Percentiles rank a stretch among this genome's conserved stretches.
Conservation (phyloP, 2,329 filamentous ascomycete genomes). For the Pestalotiopsis sp. region DNA sequence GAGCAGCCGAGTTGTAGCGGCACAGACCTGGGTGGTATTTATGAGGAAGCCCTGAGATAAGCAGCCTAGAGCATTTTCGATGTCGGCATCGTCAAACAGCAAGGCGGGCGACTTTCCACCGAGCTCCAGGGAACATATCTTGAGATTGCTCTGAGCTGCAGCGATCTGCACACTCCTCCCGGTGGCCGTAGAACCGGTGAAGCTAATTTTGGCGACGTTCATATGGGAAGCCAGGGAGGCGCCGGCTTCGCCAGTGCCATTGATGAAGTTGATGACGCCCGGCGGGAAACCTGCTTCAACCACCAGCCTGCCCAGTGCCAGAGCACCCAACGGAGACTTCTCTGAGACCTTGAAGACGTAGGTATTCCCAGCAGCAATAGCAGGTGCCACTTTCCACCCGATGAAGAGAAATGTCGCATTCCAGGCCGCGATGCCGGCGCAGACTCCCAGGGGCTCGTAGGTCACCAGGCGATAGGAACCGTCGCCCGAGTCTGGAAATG, state of each 20-base stretch:
- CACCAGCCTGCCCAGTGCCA: constrained; percentile 65
- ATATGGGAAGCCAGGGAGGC: constrained; percentile 68
- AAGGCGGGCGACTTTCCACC: constrained; percentile 58
- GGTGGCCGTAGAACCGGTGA: constrained; percentile 74
- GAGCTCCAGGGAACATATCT: constrained; percentile 57
- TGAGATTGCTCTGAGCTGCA: constrained; percentile 57
- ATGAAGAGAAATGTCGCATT: constrained; percentile 40
- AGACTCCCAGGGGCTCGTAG: constrained; percentile 79
- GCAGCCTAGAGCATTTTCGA: constrained; percentile 54
- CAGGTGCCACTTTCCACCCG: constrained; percentile 57
- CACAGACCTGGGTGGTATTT: constrained; percentile 20
- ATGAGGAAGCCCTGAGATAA: constrained; percentile 12
- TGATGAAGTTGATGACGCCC: constrained; percentile 76
- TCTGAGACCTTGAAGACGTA: constrained; percentile 64
- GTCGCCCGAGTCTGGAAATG: not conserved
- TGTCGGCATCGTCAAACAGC: constrained; percentile 59
- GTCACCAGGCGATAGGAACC: not conserved
- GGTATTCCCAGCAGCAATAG: constrained; percentile 62
- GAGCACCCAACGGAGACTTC: constrained; percentile 60
- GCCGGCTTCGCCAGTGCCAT: constrained; percentile 72
- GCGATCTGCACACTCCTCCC: constrained; percentile 70
- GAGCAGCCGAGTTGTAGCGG: constrained; percentile 17
- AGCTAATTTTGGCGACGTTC: constrained; percentile 75
- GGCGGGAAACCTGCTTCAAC: constrained; percentile 75
- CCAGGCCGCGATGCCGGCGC: constrained; percentile 58